Evolutionary conservation across 768 basidiomycete genomes (phyloP).

Genomic region (Lyophyllum decastes): DNA sequence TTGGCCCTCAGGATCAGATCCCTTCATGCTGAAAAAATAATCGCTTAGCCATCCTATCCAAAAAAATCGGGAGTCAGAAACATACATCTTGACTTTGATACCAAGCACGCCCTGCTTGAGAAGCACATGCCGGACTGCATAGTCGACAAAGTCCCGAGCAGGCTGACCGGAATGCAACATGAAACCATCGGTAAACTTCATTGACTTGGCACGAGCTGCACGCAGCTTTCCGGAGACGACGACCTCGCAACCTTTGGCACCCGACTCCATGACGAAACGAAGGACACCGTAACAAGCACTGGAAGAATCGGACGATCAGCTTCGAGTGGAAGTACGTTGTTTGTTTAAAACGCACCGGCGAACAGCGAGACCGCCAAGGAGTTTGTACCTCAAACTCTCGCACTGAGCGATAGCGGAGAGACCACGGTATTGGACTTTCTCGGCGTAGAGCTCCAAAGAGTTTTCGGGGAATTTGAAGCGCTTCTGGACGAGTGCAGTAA

Average conservation of each 20-base stretch:
- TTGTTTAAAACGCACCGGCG: slow-evolving; percentile 68
- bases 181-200: slow-evolving; percentile 99
- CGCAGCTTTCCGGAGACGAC: slow-evolving; percentile 99
- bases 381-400: slow-evolving; percentile 97
- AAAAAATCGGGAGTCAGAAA: neutral
- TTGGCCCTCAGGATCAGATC: slow-evolving; percentile 89
- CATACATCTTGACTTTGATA: slow-evolving; percentile 99
- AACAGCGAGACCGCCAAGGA: slow-evolving; percentile 98
- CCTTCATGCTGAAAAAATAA: slow-evolving; percentile 80
- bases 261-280: slow-evolving; percentile 99
- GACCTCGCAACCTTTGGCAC: slow-evolving; percentile 99
- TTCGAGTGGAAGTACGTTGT: neutral
- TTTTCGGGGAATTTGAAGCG: slow-evolving; percentile 99
- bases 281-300: slow-evolving; percentile 99
- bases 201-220: slow-evolving; percentile 98
- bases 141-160: slow-evolving; percentile 93
- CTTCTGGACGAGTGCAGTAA: slow-evolving; percentile 97
- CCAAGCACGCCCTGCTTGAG: slow-evolving; percentile 98
- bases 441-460: slow-evolving; percentile 97
- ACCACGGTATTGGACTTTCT: slow-evolving; percentile 98
- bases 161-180: slow-evolving; percentile 99
- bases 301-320: neutral
- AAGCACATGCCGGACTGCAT: slow-evolving; percentile 96
- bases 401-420: slow-evolving; percentile 98
- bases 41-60: slow-evolving; percentile 3